Evolutionary conservation across 2,329 filamentous ascomycete genomes (phyloP).

Genomic region (Parasarocladium wereldwijsianum): DNA sequence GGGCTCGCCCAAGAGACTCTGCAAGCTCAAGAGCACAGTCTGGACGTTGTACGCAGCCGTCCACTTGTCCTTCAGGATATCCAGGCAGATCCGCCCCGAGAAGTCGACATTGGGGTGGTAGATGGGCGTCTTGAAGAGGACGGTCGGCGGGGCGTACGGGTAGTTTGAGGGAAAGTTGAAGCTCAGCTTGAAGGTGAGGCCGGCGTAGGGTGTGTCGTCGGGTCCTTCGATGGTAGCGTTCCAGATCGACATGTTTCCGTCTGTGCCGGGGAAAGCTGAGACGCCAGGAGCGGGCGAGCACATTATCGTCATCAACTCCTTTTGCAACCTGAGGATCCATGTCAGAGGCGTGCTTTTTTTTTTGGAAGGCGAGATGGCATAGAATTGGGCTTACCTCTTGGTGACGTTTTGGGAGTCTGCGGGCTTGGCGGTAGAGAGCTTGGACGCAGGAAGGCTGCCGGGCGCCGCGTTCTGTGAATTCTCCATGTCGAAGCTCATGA

Average conservation of each 20-base stretch:
- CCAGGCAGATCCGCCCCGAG: conserved; percentile 87
- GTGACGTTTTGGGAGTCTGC: conserved; percentile 60
- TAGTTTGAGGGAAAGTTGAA: conserved; percentile 88
- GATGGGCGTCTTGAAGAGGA: conserved; percentile 96
- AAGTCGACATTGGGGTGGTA: conserved; percentile 99
- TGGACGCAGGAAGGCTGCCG: conserved; percentile 44
- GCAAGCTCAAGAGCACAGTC: conserved; percentile 80
- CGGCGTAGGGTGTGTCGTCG: conserved; percentile 78
- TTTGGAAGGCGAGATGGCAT: not conserved
- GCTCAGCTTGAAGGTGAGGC: conserved; percentile 78
- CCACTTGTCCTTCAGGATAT: conserved; percentile 99
- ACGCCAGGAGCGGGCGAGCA: conserved; percentile 84
- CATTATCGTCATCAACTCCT: conserved; percentile 98
- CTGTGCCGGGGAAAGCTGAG: conserved; percentile 82
- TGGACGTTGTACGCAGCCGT: conserved; percentile 95
- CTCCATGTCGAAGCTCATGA: conserved; percentile 30
- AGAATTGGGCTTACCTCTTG: conserved; percentile 45
- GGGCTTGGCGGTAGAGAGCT: conserved; percentile 42
- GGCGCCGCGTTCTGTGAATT: conserved; percentile 54
- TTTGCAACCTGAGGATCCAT: conserved; percentile 56
- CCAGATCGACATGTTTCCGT: conserved; percentile 86
- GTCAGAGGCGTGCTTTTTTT: no score
- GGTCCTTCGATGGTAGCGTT: conserved; percentile 88
- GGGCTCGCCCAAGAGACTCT: conserved; percentile 89
- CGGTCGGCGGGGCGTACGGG: conserved; percentile 78